phyloP scores from a whole-genome alignment of 2,329 filamentous ascomycete genomes.

The Nemania sp. region DNA sequence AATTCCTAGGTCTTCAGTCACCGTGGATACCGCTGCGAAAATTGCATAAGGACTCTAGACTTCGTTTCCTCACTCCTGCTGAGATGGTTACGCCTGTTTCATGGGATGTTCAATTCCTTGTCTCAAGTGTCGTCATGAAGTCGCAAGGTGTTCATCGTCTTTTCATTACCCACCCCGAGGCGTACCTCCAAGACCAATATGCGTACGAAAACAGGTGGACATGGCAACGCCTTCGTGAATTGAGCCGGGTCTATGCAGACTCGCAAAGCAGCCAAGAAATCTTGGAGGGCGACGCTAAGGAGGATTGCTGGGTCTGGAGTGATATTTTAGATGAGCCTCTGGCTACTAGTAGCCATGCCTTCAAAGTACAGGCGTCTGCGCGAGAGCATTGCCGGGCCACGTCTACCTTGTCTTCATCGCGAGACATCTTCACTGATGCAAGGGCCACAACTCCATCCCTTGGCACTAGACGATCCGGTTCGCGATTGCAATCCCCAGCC shows the following conservation, averaged over 20 bases:
- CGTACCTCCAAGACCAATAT: conserved; percentile 68
- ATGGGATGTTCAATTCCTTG: conserved; percentile 73
- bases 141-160: conserved; percentile 65
- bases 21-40: conserved; percentile 78
- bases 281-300: conserved; percentile 63
- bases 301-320: conserved; percentile 70
- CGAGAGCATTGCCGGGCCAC: conserved; percentile 44
- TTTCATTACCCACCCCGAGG: conserved; percentile 75
- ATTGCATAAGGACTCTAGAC: conserved; percentile 70
- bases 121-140: conserved; percentile 73
- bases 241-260: conserved; percentile 60
- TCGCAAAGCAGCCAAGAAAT: conserved; percentile 50
- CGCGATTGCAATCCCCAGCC: conserved; percentile 47
- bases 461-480: conserved; percentile 41
- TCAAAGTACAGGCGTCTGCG: conserved; percentile 48
- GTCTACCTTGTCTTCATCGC: conserved; percentile 49
- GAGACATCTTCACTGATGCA: conserved; percentile 30
- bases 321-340: conserved; percentile 64
- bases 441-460: conserved; percentile 43
- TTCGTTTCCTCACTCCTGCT: conserved; percentile 69
- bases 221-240: conserved; percentile 69
- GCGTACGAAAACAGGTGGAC: conserved; percentile 64
- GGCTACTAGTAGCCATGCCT: conserved; percentile 45
- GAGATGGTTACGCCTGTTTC: conserved; percentile 74
- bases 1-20: conserved; percentile 65